Evolutionary conservation across 1,139 yeast genomes (phyloP), one percentile per base, ranked within the genome.

Genomic region (Saccharomyces hybrid): DNA sequence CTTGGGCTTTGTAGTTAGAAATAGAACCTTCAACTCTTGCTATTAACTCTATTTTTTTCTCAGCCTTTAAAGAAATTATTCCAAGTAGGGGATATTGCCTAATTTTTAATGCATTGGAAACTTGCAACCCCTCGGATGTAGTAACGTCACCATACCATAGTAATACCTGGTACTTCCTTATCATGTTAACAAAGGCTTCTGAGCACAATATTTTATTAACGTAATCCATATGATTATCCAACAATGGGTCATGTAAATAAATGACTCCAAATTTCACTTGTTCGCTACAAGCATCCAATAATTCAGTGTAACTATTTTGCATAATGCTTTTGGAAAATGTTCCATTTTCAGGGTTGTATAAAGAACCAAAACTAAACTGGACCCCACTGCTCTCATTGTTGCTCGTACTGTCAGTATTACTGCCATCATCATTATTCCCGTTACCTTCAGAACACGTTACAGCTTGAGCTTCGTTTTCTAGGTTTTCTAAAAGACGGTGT

Each of bases 141-240:
- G 82, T 79, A 31, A 87, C 81, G 66, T 88, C 87, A 7, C 97
- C 97, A 41, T 95, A 96, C 98, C 98, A 93, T 4, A 89, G 73
- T 2, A 89, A 64, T 3, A 84, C 69, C 52, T 78, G 78, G 53
- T 80, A 80, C 34, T 73, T 73, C 32, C 66, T 66, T 50, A 88
- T 71, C 51, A 85, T 72, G 8, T 73, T 72, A 6, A 80, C 72
- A 54, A 89, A 82, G 34, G 71, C 72, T 1, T 78, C 78, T 59
- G 81, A 76, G 42, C 83, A 73, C 48, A 90, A 70, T 3, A 87
- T 77, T 13, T 78, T 76, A n/a, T 77, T 71, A 55, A 84, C 80
- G 55, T 88, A 81, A 3, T 72, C 70, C 34, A 74, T 70, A 0
- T 84, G 77, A 54, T 82, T 80, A 58, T 87, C 93, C 66, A 86